These are phyloP conservation scores for Linum tenue DNA, from an alignment of 345 rosid genomes.

Conservation along the genomic window DNA sequence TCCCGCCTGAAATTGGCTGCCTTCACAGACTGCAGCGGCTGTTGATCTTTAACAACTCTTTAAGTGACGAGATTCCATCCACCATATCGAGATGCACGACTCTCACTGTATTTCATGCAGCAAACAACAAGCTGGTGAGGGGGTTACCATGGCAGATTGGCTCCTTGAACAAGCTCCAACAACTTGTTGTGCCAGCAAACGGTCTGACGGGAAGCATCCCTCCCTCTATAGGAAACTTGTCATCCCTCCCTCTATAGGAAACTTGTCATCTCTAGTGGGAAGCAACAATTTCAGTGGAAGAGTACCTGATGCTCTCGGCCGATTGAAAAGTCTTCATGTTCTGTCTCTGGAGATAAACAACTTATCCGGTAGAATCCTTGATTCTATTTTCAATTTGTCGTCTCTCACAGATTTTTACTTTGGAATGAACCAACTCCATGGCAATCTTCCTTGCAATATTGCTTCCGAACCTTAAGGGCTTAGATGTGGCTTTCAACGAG, in stretches of 20 bases:
- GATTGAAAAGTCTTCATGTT: background rate
- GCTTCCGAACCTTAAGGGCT: conserved; percentile 2
- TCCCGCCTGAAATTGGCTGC: conserved; percentile 14
- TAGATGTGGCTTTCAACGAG: background rate
- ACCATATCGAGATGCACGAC: conserved; percentile 2
- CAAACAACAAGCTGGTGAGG: background rate
- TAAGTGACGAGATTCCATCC: conserved; percentile 14
- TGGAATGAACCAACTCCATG: conserved; percentile 1
- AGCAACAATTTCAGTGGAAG: background rate
- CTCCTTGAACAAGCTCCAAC: background rate
- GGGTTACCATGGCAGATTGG: conserved; percentile 3
- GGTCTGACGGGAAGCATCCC: conserved; percentile 15
- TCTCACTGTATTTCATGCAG: background rate
- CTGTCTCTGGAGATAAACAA: background rate
- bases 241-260: conserved; percentile 12
- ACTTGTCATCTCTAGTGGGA: background rate
- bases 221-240: conserved; percentile 12
- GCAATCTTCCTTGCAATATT: conserved; percentile 8
- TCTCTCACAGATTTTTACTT: background rate
- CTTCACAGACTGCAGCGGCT: background rate
- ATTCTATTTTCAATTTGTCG: conserved; percentile 12
- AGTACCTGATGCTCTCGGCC: conserved; percentile 14
- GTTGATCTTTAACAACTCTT: background rate
- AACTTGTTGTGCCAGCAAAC: background rate
- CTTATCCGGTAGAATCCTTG: conserved; percentile 3